Evolutionary conservation across 192 early-diverging fungal species (phyloP), one percentile per base, ranked within the genome.

Genomic region (Coemansia sp.): DNA sequence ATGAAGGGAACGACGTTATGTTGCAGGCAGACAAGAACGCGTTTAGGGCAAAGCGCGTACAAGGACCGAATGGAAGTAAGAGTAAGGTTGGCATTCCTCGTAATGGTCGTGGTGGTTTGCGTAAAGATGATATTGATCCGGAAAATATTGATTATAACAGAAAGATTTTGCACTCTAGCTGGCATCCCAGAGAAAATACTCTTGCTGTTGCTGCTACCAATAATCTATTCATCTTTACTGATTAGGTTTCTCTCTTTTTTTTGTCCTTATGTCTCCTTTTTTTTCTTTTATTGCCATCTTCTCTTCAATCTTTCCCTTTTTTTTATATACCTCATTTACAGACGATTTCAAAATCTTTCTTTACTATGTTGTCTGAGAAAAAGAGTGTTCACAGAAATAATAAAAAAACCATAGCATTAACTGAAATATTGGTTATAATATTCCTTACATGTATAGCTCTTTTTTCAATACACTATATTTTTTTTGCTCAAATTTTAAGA

Each of bases 101-200:
- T 56, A 85, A 85, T 50, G 83, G 80, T 25, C 79, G 81, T 62
- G 77, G 83, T 55, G 76, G 85, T 26, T 56, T 72, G 65, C 77
- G 72, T 61, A 90, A 87, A 68, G 87, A 93, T 34, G 92, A 92
- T 59, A 83, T 89, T 68, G 92, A 94, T 73, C 87, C 88, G 0
- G 95, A 97, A 47, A 79, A 86, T 47, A 84, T 93, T 59, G 97
- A 99, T 77, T 98, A 92, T 73, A 88, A 86, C 68, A 94, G 96
- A 84, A 97, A 97, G 84, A 99, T 99, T 65, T 73, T 99, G 56
- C 97, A 99, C 72, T 93, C 96, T 26, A 93, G 92, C 49, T 99
- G 96, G 96, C 97, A 99, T 86, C 97, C 97, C 49, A 88, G 88
- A 61, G 97, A 99, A 76, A 97, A 97, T 78, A 94, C 94, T 18